phyloP scores from a whole-genome alignment of 2,329 filamentous ascomycete genomes.

The Fusarium cyanostomum region DNA sequence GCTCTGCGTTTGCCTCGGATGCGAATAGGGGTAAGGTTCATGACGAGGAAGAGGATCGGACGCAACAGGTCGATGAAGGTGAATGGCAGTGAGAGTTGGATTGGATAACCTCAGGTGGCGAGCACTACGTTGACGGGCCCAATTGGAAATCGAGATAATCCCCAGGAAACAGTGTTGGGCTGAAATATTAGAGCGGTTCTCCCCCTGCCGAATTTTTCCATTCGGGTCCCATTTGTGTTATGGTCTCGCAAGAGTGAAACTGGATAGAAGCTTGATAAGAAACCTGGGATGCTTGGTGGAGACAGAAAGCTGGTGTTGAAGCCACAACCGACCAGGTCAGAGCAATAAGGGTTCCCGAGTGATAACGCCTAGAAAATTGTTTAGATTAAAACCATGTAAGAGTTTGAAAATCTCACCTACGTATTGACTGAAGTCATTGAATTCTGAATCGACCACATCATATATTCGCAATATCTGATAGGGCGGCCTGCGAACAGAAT shows the following conservation, averaged over 20 bases:
- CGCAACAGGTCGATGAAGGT: neutral
- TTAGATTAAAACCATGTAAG: too few relatives aligned
- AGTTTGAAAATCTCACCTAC: too few relatives aligned
- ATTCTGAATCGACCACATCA: too few relatives aligned
- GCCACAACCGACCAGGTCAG: neutral
- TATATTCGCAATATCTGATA: too few relatives aligned
- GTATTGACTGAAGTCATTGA: too few relatives aligned
- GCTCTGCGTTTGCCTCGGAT: conserved; percentile 62
- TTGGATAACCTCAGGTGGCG: too few relatives aligned
- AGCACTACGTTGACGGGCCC: neutral
- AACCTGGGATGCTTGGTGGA: neutral
- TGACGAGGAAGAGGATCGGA: conserved; percentile 31
- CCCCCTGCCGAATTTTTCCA: neutral
- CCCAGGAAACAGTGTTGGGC: neutral
- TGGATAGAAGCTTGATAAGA: neutral
- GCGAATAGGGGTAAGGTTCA: conserved; percentile 61
- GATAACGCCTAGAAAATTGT: neutral
- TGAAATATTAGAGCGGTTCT: neutral
- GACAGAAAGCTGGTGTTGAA: conserved; percentile 4
- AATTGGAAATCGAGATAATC: neutral
- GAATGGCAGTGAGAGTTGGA: neutral
- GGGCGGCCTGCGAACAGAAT: too few relatives aligned
- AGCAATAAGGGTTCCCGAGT: neutral
- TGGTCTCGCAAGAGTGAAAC: neutral
- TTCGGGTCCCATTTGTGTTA: neutral